Evolutionary conservation across 345 rosid genomes (phyloP).

Genomic region (Citrus unshiu): DNA sequence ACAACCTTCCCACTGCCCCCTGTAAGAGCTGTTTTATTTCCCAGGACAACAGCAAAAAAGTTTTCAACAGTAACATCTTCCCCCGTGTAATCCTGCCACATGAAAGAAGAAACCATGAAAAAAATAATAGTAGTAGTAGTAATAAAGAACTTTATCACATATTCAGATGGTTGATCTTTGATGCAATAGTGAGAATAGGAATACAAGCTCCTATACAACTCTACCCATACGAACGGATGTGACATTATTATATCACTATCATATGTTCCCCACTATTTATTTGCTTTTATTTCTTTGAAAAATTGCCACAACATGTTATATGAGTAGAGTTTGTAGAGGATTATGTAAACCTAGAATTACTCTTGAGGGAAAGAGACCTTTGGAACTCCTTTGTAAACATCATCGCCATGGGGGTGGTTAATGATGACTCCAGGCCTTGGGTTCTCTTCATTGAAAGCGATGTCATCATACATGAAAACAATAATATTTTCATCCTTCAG

Average conservation of each 20-base stretch:
- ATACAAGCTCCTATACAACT: not conserved
- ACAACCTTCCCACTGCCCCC: constrained; percentile 96
- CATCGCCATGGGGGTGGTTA: constrained; percentile 71
- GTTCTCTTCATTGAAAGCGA: constrained; percentile 65
- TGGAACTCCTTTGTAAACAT: constrained; percentile 89
- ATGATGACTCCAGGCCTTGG: constrained; percentile 84
- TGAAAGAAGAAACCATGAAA: constrained; percentile 3
- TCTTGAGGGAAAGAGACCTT: constrained; percentile 45
- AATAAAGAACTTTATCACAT: not conserved
- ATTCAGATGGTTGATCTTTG: not conserved
- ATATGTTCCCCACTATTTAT: not conserved
- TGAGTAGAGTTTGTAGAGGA: not conserved
- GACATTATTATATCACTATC: not conserved
- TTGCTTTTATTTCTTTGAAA: not conserved
- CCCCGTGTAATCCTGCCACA: constrained; percentile 84
- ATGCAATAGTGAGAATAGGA: not conserved
- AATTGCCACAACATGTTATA: not conserved
- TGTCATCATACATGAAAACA: constrained; percentile 96
- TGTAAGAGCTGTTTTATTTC: constrained; percentile 64
- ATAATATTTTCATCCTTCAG: constrained; percentile 88
- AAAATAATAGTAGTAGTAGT: not conserved
- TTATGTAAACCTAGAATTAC: not conserved
- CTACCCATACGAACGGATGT: not conserved
- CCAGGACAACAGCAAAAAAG: constrained; percentile 80
- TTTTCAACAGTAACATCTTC: constrained; percentile 69